Evolutionary conservation across 1,139 yeast species (phyloP), one percentile per base, ranked within the genome.

Genomic region (Blastobotrys capitulatus): DNA sequence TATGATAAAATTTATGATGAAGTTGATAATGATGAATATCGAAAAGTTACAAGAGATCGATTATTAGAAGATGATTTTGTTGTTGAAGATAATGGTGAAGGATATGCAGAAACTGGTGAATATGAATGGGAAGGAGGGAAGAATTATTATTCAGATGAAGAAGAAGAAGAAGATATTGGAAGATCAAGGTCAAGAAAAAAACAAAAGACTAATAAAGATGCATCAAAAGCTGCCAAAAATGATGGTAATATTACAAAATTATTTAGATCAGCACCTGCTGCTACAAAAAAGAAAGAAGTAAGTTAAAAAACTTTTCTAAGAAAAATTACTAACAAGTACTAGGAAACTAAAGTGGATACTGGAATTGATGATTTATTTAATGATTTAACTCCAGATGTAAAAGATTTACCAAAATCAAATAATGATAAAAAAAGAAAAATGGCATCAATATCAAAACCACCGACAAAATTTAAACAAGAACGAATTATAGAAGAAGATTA

Each of bases 61-160:
- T 73, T 92, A 50, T 75, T 88, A 70, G 83, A 86, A 55, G 97
- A 90, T 62, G 96, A 90, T 63, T 92, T 92, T 64, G 92, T 92
- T 45, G 96, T 88, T 1, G 97, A 89, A 62, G 97, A 92, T 64
- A 82, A 84, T 56, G 96, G 95, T 13, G 83, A 82, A 57, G 94
- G 94, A 0, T 92, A 92, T 62, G 90, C 87, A 1, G 97, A 92
- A 60, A 86, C 85, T 44, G 97, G 97, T 47, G 87, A 77, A 13
- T 95, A 90, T 59, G 95, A 88, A 55, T 86, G 95, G 95, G 89
- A 82, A 49, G 68, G 74, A 10, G 70, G 74, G 9, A 70, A 80
- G 48, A 74, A 77, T 13, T 78, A 78, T 59, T 76, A 77, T 49
- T 77, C 80, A 0, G 84, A 79, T 47, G 82, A 77, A 41, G 82